These are phyloP conservation scores for Xylariaceae sp. DNA, from an alignment of 2,329 filamentous ascomycete genomes.

Conservation along the genomic window DNA sequence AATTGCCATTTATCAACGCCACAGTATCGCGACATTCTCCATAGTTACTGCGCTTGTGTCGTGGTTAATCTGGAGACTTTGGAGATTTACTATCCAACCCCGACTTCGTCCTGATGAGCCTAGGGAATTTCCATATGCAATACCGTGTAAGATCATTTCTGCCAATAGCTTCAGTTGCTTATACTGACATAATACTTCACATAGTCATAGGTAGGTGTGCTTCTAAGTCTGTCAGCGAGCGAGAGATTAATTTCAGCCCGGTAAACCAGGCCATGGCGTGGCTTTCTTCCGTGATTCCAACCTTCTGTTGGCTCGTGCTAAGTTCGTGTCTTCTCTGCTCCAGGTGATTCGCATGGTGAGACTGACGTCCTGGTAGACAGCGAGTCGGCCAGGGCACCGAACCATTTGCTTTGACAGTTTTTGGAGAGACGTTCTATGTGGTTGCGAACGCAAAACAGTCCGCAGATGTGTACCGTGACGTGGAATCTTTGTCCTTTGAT, in stretches of 20 bases:
- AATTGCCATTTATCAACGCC: not conserved
- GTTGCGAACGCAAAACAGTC: constrained; percentile 22
- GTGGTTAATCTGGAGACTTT: constrained; percentile 8
- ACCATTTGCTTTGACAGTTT: constrained; percentile 25
- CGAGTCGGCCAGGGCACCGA: constrained; percentile 15
- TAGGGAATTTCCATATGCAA: constrained; percentile 12
- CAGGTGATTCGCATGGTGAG: not conserved
- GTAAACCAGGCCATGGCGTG: constrained; percentile 18
- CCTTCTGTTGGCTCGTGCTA: constrained; percentile 17
- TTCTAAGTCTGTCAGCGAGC: not conserved
- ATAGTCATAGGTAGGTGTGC: constrained; percentile 3
- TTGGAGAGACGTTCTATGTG: constrained; percentile 25
- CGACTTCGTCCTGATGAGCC: constrained; percentile 7
- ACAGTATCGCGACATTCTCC: not conserved
- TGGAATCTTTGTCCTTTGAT: constrained; percentile 23
- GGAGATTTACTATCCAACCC: constrained; percentile 15
- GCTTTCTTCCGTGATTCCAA: constrained; percentile 25
- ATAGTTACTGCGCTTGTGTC: not conserved
- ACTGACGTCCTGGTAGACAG: not conserved
- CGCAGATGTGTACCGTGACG: constrained; percentile 23
- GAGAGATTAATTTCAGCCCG: not conserved
- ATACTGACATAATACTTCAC: not conserved
- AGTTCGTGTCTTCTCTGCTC: constrained; percentile 11
- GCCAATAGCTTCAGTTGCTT: not conserved
- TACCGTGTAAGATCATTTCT: constrained; percentile 11